Base-by-base conservation (phyloP, 371 early-diverging fungal species). In the Lichtheimia ornata region DNA sequence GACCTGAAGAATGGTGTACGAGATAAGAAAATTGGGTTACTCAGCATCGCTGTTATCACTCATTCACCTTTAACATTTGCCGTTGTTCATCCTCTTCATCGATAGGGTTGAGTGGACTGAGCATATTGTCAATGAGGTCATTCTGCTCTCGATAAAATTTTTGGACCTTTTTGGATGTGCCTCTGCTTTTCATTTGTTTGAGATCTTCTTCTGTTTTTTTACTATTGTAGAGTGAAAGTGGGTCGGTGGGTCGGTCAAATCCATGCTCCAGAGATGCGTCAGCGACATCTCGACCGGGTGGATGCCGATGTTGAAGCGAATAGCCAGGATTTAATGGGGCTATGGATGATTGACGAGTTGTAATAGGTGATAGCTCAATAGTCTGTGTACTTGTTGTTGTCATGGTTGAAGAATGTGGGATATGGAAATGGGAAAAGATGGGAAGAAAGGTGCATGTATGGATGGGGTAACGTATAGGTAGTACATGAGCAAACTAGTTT, bases 61-160 rank as follows among this genome's bases (percentile, higher is more conserved):
- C 22, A 20, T 62, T 64, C 70, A 88, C 89, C 72, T 87, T 87
- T 35, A 80, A 43, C 56, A 81, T 42, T 17, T 68, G 74, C 25
- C 73, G 74, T 28, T 66, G 68, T 44, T 80, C 77, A 43, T 83
- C 79, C 50, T 73, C 71, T 53, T 56, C 64, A 35, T 67, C 55
- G 49, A 18, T 60, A 18, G 47, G 65, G 60, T 66, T 71, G 73
- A 54, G 76, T 14, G 92, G 89, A 15, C 81, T 77, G 42, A 90
- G 65, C 61, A 91, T 84, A 27, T 84, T 84, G 25, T 92, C 86
- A 60, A 95, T 95, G 47, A 91, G 79, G 42, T 86, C 88, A 67
- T 96, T 94, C 68, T 96, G 96, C 35, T 84, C 76, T 59, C 84
- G 79, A 69, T 96, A 96, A 70, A 92, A 95, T 28, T 70, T 72